Evolutionary conservation across 495 filamentous ascomycete species (phyloP).

Genomic region (Penicillium pulvis): DNA sequence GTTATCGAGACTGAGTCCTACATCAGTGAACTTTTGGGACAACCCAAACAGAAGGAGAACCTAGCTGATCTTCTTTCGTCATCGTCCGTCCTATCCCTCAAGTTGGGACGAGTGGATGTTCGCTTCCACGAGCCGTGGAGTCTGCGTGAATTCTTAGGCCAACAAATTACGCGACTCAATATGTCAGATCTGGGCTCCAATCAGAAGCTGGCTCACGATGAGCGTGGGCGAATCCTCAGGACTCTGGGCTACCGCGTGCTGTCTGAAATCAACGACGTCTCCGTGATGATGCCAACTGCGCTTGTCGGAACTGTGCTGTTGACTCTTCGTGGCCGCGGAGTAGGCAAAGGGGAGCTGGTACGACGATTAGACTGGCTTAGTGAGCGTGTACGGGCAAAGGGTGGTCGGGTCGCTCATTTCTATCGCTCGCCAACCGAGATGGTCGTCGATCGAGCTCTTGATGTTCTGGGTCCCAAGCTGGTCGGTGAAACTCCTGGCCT

Average conservation of each 20-base stretch:
- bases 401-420: constrained; percentile 90
- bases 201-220: constrained; percentile 48
- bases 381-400: constrained; percentile 78
- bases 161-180: constrained; percentile 61
- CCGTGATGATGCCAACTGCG: constrained; percentile 96
- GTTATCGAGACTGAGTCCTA: constrained; percentile 98
- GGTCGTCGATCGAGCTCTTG: constrained; percentile 87
- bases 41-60: constrained; percentile 94
- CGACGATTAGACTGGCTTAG: constrained; percentile 90
- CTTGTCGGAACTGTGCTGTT: constrained; percentile 92
- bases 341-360: constrained; percentile 83
- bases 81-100: constrained; percentile 84
- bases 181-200: constrained; percentile 31
- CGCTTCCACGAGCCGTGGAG: constrained; percentile 97
- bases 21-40: constrained; percentile 87
- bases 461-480: constrained; percentile 85
- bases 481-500: constrained; percentile 78
- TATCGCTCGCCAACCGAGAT: constrained; percentile 72
- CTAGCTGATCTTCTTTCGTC: constrained; percentile 83
- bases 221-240: constrained; percentile 66
- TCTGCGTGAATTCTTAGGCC: constrained; percentile 72
- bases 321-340: constrained; percentile 87
- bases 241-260: constrained; percentile 89
- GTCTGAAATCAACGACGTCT: constrained; percentile 91
- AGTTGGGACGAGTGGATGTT: constrained; percentile 89